These are phyloP conservation scores for Malassezia dermatis DNA, from an alignment of 1,284 basidiomycete genomes.

Conservation along the genomic window DNA sequence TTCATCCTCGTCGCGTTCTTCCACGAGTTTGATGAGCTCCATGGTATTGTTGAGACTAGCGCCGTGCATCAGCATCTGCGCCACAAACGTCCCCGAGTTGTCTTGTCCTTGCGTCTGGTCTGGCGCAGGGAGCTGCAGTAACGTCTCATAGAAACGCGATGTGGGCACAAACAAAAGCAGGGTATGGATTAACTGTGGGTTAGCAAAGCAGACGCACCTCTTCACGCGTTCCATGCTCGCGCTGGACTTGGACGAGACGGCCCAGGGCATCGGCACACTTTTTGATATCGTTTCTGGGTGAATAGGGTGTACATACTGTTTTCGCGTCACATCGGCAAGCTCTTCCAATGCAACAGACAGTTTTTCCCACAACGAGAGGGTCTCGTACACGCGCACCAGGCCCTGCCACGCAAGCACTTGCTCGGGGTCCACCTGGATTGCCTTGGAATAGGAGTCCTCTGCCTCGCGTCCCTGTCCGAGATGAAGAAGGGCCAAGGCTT, in stretches of 20 bases:
- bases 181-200: constrained; percentile 38
- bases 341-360: constrained; percentile 33
- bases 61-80: constrained; percentile 60
- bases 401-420: constrained; percentile 49
- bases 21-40: constrained; percentile 30
- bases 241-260: constrained; percentile 60
- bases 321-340: constrained; percentile 31
- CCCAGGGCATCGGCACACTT: constrained; percentile 72
- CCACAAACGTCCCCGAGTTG: not conserved
- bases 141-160: constrained; percentile 59
- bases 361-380: constrained; percentile 40
- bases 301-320: not conserved
- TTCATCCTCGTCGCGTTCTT: constrained; percentile 26
- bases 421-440: constrained; percentile 40
- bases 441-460: constrained; percentile 42
- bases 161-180: constrained; percentile 65
- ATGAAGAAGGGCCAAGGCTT: constrained; percentile 32
- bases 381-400: constrained; percentile 48
- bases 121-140: constrained; percentile 62
- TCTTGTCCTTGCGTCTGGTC: constrained; percentile 62
- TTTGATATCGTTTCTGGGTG: constrained; percentile 53
- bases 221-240: constrained; percentile 56
- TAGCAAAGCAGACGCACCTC: constrained; percentile 52
- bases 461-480: constrained; percentile 24
- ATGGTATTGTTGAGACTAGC: constrained; percentile 28